These are phyloP conservation scores for Cenchrus americanus DNA, from an alignment of 176 grass and related monocot genomes.

Conservation along the genomic window DNA sequence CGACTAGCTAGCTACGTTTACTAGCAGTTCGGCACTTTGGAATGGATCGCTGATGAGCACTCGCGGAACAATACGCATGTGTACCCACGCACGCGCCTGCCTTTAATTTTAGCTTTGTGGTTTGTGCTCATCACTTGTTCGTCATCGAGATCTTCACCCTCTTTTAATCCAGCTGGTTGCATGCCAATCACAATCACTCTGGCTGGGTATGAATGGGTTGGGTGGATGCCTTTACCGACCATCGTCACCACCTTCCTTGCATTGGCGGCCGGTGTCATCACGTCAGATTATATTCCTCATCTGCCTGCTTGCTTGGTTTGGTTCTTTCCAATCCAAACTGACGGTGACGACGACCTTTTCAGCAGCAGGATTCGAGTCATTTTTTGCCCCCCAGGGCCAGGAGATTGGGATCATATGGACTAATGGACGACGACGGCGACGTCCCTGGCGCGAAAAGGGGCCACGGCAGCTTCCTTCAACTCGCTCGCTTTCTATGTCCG, in stretches of 20 bases:
- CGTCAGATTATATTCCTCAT: not conserved
- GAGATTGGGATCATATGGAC: not conserved
- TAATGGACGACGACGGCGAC: not conserved
- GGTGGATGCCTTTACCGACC: too few species aligned
- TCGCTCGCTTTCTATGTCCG: constrained; percentile 6
- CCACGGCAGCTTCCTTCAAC: not conserved
- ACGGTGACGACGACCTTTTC: constrained; percentile 9
- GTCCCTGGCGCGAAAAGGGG: constrained; percentile 28
- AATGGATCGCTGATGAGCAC: not conserved
- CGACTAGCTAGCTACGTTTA: not conserved
- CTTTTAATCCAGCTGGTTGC: too few species aligned
- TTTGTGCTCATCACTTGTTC: too few species aligned
- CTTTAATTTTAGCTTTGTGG: too few species aligned
- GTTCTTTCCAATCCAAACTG: constrained; percentile 49
- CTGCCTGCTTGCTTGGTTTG: not conserved
- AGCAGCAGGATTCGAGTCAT: too few species aligned
- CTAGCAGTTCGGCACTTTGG: not conserved
- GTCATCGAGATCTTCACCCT: too few species aligned
- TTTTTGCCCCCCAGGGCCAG: not conserved
- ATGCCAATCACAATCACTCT: too few species aligned
- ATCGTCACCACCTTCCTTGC: too few species aligned
- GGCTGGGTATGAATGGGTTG: too few species aligned
- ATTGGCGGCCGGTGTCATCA: constrained; percentile 1
- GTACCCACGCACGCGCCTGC: too few species aligned
- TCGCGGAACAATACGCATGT: not conserved